Conservation (phyloP, 2,329 filamentous ascomycete species). For the Leptographium radiaticola region DNA sequence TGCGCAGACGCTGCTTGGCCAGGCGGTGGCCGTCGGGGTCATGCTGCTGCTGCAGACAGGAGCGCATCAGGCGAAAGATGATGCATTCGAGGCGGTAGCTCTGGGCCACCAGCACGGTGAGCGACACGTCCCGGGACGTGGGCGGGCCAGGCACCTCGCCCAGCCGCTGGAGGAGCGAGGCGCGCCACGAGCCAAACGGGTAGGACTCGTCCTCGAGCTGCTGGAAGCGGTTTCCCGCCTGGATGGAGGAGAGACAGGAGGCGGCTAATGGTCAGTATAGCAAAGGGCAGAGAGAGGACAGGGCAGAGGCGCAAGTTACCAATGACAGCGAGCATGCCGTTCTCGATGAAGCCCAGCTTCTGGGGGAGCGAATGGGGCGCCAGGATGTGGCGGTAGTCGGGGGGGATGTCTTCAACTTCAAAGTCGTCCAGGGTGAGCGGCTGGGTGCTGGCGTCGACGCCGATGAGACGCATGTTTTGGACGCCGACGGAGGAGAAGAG, state of each 20-base stretch:
- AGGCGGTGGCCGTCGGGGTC: background rate
- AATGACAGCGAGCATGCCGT: background rate
- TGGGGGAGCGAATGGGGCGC: background rate
- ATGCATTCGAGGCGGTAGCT: constrained; percentile 2
- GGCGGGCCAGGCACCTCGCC: background rate
- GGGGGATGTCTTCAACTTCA: background rate
- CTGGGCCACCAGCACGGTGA: background rate
- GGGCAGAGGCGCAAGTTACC: background rate
- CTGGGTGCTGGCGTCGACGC: background rate
- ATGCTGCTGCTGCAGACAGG: background rate
- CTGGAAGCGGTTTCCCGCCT: background rate
- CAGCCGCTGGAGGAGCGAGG: background rate
- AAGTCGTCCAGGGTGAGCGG: background rate
- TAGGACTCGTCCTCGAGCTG: background rate
- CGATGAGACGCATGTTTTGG: constrained; percentile 1
- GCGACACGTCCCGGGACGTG: background rate
- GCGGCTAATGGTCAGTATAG: background rate
- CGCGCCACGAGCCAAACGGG: background rate
- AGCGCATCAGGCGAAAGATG: background rate
- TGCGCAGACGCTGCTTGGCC: background rate
- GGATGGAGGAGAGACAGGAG: background rate
- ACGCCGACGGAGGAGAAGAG: background rate
- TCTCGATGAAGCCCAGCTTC: background rate
- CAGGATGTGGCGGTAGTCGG: background rate
- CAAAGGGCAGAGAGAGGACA: background rate